Percentiles rank a stretch among this genome's conserved stretches.
Conservation (phyloP, 108 stramenopile species). For the Cyclotella sp. region DNA sequence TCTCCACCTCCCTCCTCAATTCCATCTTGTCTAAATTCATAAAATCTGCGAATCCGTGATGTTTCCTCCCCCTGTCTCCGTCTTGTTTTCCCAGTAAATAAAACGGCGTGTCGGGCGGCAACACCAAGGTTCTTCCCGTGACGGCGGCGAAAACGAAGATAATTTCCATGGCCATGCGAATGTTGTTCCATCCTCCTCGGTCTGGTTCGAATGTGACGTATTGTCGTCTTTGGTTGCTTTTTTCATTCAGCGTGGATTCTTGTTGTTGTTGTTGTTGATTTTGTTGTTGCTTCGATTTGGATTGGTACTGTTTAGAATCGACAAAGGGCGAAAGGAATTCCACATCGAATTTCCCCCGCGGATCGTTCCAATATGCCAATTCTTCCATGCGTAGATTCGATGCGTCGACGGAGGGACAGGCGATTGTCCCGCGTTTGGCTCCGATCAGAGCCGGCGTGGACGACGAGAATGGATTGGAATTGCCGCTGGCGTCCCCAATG, state of each 20-base stretch:
- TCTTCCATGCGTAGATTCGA: constrained; percentile 55
- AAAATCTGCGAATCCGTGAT: constrained; percentile 60
- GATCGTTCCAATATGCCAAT: constrained; percentile 85
- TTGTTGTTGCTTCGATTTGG: too few relatives aligned
- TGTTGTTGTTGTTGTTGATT: too few relatives aligned
- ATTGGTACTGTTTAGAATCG: background rate
- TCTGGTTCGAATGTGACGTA: constrained; percentile 83
- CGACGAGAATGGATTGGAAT: constrained; percentile 65
- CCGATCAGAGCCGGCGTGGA: constrained; percentile 74
- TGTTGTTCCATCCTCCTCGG: constrained; percentile 85
- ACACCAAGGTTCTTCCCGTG: constrained; percentile 84
- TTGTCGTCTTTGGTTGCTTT: background rate
- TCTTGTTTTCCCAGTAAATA: constrained; percentile 65
- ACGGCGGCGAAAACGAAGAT: constrained; percentile 83
- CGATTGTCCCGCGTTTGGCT: constrained; percentile 62
- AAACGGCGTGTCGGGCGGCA: constrained; percentile 85
- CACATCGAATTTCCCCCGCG: constrained; percentile 61
- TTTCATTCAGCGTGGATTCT: too few relatives aligned
- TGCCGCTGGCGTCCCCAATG: constrained; percentile 34
- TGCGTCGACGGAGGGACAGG: constrained; percentile 36
- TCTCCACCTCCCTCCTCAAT: constrained; percentile 48
- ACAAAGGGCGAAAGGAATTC: constrained; percentile 68
- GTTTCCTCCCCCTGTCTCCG: background rate
- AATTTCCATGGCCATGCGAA: constrained; percentile 84
- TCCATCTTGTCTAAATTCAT: constrained; percentile 40